A percentile compares a stretch with the other conserved stretches of the same genome.
These are phyloP conservation scores for Licmophora abbreviata DNA, from an alignment of 108 stramenopile species.

Conservation along the genomic window DNA sequence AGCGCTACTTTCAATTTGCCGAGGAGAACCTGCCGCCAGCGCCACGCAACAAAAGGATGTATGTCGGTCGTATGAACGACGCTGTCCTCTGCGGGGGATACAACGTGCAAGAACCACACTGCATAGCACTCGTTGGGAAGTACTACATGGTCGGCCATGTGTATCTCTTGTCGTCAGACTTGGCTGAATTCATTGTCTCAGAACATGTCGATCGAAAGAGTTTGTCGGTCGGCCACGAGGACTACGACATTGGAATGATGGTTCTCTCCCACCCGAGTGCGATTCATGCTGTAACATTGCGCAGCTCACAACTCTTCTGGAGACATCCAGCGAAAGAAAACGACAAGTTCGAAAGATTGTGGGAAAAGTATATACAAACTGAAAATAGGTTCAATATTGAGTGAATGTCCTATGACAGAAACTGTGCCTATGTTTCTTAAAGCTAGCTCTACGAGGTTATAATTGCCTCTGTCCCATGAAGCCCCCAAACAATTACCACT, in stretches of 20 bases:
- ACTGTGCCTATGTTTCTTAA: too few species aligned
- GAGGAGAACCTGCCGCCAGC: constrained; percentile 9
- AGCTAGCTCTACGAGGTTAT: too few species aligned
- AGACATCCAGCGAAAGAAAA: not conserved
- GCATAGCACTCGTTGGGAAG: not conserved
- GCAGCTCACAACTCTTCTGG: not conserved
- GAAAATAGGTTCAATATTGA: too few species aligned
- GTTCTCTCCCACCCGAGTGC: not conserved
- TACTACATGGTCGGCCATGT: not conserved
- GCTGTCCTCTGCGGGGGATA: not conserved
- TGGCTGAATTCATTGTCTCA: not conserved
- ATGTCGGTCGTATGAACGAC: not conserved
- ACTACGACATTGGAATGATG: not conserved
- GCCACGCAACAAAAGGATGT: constrained; percentile 2
- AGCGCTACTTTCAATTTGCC: constrained; percentile 15
- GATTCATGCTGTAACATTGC: not conserved
- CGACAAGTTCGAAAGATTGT: not conserved
- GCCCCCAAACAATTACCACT: too few species aligned
- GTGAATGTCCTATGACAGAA: too few species aligned
- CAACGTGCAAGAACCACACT: not conserved
- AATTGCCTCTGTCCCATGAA: too few species aligned
- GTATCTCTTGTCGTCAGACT: not conserved
- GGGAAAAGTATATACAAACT: too few species aligned
- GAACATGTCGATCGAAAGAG: not conserved
- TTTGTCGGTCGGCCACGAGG: not conserved